These are phyloP conservation scores for Neurospora pannonica DNA, from an alignment of 495 filamentous ascomycete genomes.

Conservation along the genomic window DNA sequence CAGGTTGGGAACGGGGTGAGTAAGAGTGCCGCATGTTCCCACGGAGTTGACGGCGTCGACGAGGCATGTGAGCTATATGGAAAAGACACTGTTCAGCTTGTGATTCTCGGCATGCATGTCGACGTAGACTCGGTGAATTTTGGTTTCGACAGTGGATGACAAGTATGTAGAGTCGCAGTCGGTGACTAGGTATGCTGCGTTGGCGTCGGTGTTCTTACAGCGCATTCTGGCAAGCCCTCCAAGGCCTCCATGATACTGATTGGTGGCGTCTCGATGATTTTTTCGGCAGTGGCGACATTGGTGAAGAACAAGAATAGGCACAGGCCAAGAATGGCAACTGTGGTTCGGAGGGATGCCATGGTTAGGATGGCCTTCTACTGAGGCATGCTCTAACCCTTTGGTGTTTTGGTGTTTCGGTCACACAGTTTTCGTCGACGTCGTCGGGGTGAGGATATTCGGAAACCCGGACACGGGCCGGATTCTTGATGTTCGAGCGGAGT, in stretches of 20 bases:
- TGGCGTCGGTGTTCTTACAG: conserved; percentile 1
- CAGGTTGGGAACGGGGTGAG: not conserved
- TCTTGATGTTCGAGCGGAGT: not conserved
- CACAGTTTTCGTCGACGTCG: not conserved
- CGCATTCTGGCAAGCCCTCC: conserved; percentile 1
- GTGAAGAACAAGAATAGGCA: not conserved
- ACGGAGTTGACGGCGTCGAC: not conserved
- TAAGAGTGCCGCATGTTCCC: conserved; percentile 7
- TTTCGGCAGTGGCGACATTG: not conserved
- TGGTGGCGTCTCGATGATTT: not conserved
- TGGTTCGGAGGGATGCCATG: conserved; percentile 4
- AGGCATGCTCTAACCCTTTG: not conserved
- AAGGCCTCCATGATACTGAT: not conserved
- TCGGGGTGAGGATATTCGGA: not conserved
- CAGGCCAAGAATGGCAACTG: conserved; percentile 7
- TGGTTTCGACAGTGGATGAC: not conserved
- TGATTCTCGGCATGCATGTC: not conserved
- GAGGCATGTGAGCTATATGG: conserved; percentile 3
- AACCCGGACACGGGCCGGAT: not conserved
- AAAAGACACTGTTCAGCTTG: conserved; percentile 1
- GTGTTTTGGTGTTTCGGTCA: not conserved
- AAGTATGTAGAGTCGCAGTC: not conserved
- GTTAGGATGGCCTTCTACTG: not conserved
- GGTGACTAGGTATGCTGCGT: not conserved
- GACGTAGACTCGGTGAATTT: not conserved